Base-by-base conservation (phyloP, 73 alveolate species). In the Paramecium octaurelia region DNA sequence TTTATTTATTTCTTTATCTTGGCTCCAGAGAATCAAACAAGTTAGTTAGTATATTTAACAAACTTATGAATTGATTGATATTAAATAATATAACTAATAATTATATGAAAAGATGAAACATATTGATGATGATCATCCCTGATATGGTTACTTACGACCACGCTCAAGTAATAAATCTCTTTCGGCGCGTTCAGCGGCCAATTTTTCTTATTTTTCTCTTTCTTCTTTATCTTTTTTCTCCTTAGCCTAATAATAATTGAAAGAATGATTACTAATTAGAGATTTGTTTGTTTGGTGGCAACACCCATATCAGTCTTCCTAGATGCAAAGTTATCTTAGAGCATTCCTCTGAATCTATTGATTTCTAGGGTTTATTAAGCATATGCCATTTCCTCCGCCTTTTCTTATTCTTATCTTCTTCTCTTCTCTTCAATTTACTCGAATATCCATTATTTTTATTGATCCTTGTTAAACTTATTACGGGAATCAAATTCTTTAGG, bases 291-390 rank as follows among this genome's bases (percentile, higher is more conserved):
- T 80, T 80, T 80, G 8, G 91, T 80, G 34, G 91, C 70, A 20
- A 80, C 75, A 80, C 91, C 91, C 46, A 80, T 80, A 46, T 80
- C 91, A 80, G 91, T 80, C 36, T 80, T 80, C 24, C 75, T 80
- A 10, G 70, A 23, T 31, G 46, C 44, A 35, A 80, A 80, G 48
- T 80, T 42, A 80, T 80, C 91, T 44, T 80, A 43, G 1, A 80
- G 24, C 91, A 80, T 80, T 80, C 91, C 91, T 43, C 91, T 80
- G 29, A 80, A 80, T 46, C 91, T 42, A 80, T 80, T 80, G 7
- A 80, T 80, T 24, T 80, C 91, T 42, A 80, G n/a, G 16, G 91
- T 80, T 48, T 80, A 46, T 27, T 80, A 9, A 23, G 91, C 91
- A 80, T 80, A 80, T 27, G 91, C 91, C 73, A 31, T 31, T 35